Conservation (phyloP, 176 grass and related monocot genomes). For the Musa itinerans region DNA sequence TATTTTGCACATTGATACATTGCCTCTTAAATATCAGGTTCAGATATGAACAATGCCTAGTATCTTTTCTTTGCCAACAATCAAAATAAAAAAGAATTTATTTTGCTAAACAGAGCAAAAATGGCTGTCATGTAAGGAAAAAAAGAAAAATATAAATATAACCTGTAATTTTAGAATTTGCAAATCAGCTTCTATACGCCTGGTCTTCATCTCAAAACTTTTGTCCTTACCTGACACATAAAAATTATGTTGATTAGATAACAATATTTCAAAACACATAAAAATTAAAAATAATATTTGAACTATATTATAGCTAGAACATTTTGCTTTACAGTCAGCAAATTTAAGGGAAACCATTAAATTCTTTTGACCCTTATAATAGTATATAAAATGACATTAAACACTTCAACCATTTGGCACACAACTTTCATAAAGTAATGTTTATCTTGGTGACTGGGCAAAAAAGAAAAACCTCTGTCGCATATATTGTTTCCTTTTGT, state of each 20-base stretch:
- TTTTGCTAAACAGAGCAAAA: background rate
- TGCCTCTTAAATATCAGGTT: too few relatives aligned
- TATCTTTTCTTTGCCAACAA: background rate
- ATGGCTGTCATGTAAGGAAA: background rate
- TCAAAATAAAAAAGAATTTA: conserved; percentile 1
- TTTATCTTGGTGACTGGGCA: too few relatives aligned
- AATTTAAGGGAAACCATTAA: too few relatives aligned
- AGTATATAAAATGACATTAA: too few relatives aligned
- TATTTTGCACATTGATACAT: too few relatives aligned
- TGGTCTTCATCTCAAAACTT: conserved; percentile 56
- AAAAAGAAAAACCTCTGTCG: too few relatives aligned
- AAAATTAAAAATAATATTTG: background rate
- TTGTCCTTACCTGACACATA: conserved; percentile 50
- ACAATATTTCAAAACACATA: background rate
- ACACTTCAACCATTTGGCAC: too few relatives aligned
- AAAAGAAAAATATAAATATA: conserved; percentile 1
- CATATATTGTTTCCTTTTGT: too few relatives aligned
- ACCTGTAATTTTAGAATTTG: conserved; percentile 95
- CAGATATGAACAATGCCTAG: background rate
- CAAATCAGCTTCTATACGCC: conserved; percentile 71
- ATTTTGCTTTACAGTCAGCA: too few relatives aligned
- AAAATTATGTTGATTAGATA: conserved; percentile 13
- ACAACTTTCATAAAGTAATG: too few relatives aligned
- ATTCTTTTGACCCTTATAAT: too few relatives aligned
- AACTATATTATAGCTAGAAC: background rate